Conservation (phyloP, 192 early-diverging fungal species). For the Backusella westeae region DNA sequence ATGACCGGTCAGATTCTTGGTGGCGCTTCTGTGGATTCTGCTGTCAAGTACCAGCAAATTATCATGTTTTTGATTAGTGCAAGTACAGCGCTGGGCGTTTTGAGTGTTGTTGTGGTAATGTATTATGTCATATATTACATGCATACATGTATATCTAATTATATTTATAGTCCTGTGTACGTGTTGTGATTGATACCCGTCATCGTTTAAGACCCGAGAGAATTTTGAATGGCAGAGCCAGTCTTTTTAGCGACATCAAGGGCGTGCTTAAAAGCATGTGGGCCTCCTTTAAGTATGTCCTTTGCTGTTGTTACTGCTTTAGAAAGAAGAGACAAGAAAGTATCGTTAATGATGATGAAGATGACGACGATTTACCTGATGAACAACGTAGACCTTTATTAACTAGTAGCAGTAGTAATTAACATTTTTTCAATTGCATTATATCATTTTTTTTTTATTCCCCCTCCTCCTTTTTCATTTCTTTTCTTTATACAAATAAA, state of each 20-base stretch:
- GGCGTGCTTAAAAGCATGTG: not conserved
- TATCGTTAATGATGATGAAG: not conserved
- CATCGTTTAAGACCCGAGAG: constrained; percentile 25
- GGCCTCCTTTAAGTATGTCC: not conserved
- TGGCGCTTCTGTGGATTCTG: constrained; percentile 77
- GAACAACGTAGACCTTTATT: constrained; percentile 10
- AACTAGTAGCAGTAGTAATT: not conserved
- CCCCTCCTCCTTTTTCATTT: not conserved
- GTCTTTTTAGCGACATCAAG: constrained; percentile 18
- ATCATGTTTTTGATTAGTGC: constrained; percentile 87
- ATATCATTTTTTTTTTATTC: not conserved
- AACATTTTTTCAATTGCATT: not conserved
- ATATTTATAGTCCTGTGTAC: constrained; percentile 14
- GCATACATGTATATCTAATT: not conserved
- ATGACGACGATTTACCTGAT: not conserved
- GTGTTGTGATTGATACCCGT: constrained; percentile 10
- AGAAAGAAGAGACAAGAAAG: constrained; percentile 1
- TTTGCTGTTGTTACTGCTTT: not conserved
- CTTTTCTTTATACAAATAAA: not conserved
- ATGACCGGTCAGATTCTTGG: constrained; percentile 89
- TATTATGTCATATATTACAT: not conserved
- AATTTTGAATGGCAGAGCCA: constrained; percentile 15
- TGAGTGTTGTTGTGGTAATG: constrained; percentile 48
- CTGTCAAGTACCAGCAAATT: constrained; percentile 79
- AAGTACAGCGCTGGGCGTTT: constrained; percentile 59